Conservation (phyloP, 768 basidiomycete species). For the Suillus placidus region DNA sequence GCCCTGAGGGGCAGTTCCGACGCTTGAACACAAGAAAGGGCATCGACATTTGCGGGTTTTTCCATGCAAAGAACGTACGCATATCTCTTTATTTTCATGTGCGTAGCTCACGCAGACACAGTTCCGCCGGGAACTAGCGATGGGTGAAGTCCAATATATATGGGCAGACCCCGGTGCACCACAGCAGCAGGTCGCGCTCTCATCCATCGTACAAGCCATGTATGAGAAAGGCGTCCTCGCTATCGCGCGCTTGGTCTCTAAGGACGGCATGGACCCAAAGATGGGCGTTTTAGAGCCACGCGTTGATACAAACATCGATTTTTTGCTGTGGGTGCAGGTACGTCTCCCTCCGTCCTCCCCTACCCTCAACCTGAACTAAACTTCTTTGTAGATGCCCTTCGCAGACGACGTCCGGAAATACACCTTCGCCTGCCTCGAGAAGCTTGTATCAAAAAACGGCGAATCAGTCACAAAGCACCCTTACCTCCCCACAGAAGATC, state of each 20-base stretch:
- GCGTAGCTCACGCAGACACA: slow-evolving; percentile 31
- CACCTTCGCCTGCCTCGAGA: slow-evolving; percentile 79
- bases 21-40: slow-evolving; percentile 77
- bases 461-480: slow-evolving; percentile 75
- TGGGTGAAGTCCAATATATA: slow-evolving; percentile 86
- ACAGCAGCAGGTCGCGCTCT: slow-evolving; percentile 80
- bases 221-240: slow-evolving; percentile 61
- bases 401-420: slow-evolving; percentile 92
- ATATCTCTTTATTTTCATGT: not conserved
- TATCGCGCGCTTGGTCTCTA: slow-evolving; percentile 81
- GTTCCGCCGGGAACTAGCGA: slow-evolving; percentile 81
- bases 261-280: slow-evolving; percentile 75
- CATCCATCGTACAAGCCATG: slow-evolving; percentile 88
- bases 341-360: slow-evolving; percentile 16
- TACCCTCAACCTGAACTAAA: not conserved
- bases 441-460: slow-evolving; percentile 74
- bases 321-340: slow-evolving; percentile 84
- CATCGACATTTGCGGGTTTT: slow-evolving; percentile 88
- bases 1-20: slow-evolving; percentile 83
- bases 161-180: slow-evolving; percentile 73
- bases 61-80: slow-evolving; percentile 64
- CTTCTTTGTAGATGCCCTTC: slow-evolving; percentile 80
- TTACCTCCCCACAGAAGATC: slow-evolving; percentile 78
- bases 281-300: slow-evolving; percentile 78
- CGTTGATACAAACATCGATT: slow-evolving; percentile 70